Base-by-base conservation (phyloP, 805 yeast species). In the Torulaspora gathmanii region DNA sequence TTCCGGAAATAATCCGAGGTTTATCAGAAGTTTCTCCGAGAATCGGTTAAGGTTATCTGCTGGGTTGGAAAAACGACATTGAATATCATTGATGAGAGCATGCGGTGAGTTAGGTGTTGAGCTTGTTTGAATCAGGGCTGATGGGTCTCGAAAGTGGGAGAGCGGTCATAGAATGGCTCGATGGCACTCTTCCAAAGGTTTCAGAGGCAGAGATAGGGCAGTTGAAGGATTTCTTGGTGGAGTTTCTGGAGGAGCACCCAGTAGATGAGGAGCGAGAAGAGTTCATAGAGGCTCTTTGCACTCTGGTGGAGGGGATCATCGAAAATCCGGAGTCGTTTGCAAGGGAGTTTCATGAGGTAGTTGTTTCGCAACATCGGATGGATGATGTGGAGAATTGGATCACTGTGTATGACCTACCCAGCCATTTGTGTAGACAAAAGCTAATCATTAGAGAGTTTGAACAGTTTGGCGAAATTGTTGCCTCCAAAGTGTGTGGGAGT, bases 401-500 rank as follows among this genome's bases (percentile, higher is more conserved):
- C 19, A 27, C 39, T 4, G 23, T 41, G 8, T 28, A 34, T 34
- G 35, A 33, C 35, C 9, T 41, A 26, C 44, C 44, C 15, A 19
- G 25, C n/a, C 13, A 28, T 8, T 20, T 31, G 23, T 41, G 39
- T 29, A 17, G 36, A 11, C 28, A 36, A n/a, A 34, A 28, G 19
- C 17, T 31, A 23, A 35, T 41, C 16, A 13, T 34, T 12, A 15
- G 29, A n/a, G 44, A 39, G 15, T 51, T 51, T 26, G 34, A 37
- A 30, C 46, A 45, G 30, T 51, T 40, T 27, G 54, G 54, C 1
- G 27, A 33, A 13, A 37, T 51, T 8, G 22, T 17, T 15, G 25
- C 25, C 11, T 45, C 43, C 36, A 37, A 41, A 27, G 38, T 40
- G 22, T 34, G 27, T 16, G 40, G 46, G 6, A 19, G 41, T 19